These are phyloP conservation scores for Aspergillus sojae DNA, from an alignment of 2,329 filamentous ascomycete genomes.

Conservation along the genomic window DNA sequence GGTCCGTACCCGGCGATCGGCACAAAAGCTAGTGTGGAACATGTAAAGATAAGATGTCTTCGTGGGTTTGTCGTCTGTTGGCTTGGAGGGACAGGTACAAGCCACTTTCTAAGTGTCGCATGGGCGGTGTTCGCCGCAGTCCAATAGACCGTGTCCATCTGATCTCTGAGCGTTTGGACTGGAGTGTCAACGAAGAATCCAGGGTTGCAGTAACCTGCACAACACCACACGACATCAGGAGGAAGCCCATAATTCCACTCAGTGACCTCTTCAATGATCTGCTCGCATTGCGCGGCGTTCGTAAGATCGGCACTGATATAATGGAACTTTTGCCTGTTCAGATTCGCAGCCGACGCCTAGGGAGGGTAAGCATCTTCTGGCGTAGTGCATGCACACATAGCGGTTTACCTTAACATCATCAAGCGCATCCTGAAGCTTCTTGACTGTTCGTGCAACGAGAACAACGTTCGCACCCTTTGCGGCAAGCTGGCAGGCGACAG, in stretches of 20 bases:
- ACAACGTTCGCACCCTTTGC: slow-evolving; percentile 83
- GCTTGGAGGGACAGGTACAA: slow-evolving; percentile 45
- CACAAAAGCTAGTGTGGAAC: slow-evolving; percentile 73
- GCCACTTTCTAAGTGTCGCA: slow-evolving; percentile 75
- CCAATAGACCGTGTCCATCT: slow-evolving; percentile 95
- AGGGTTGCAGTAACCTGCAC: slow-evolving; percentile 75
- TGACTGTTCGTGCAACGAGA: slow-evolving; percentile 76
- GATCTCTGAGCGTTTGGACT: slow-evolving; percentile 65
- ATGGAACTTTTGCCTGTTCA: slow-evolving; percentile 74
- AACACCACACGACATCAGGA: slow-evolving; percentile 89
- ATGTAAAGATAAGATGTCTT: slow-evolving; percentile 86
- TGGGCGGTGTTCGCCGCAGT: slow-evolving; percentile 84
- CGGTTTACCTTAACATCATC: slow-evolving; percentile 61
- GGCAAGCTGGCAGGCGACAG: slow-evolving; percentile 72
- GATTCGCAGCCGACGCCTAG: slow-evolving; percentile 67
- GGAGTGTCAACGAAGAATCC: slow-evolving; percentile 77
- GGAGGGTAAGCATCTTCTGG: slow-evolving; percentile 20
- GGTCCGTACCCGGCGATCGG: slow-evolving; percentile 79
- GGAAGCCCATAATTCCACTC: slow-evolving; percentile 74
- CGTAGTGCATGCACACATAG: not conserved
- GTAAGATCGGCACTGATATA: slow-evolving; percentile 83
- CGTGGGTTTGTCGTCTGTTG: slow-evolving; percentile 36
- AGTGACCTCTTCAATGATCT: slow-evolving; percentile 71
- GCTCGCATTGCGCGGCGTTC: slow-evolving; percentile 66
- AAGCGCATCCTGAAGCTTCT: slow-evolving; percentile 73